Conservation (phyloP, 2,329 filamentous ascomycete species). For the Lasiodiplodia sp. region DNA sequence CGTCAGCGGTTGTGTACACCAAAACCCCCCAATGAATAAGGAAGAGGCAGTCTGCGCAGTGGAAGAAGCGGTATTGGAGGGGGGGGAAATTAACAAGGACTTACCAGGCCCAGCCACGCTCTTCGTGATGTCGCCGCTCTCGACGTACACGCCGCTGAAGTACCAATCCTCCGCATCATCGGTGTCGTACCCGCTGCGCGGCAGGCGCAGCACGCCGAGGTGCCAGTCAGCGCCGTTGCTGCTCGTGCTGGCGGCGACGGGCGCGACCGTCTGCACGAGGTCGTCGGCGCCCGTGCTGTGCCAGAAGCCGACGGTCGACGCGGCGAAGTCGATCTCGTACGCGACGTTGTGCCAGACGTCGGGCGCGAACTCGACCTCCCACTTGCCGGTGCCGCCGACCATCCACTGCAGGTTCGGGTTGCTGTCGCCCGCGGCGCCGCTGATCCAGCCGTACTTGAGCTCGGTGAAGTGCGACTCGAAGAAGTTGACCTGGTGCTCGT, state of each 20-base stretch:
- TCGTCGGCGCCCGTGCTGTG: constrained; percentile 69
- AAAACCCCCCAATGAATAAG: too few relatives aligned
- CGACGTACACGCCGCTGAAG: constrained; percentile 75
- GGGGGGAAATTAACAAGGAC: too few relatives aligned
- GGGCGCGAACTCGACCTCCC: constrained; percentile 67
- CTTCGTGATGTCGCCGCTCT: constrained; percentile 58
- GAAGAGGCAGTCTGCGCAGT: too few relatives aligned
- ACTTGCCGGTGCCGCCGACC: constrained; percentile 66
- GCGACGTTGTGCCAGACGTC: constrained; percentile 78
- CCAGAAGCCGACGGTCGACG: constrained; percentile 70
- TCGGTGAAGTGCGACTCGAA: constrained; percentile 78
- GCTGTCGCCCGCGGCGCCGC: constrained; percentile 56
- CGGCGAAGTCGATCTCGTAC: constrained; percentile 74
- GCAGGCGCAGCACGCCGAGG: constrained; percentile 72
- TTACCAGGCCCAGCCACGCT: constrained; percentile 35
- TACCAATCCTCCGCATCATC: constrained; percentile 69
- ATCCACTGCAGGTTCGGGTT: constrained; percentile 69
- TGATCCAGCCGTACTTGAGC: constrained; percentile 72
- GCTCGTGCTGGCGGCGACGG: constrained; percentile 66
- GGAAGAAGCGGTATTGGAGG: too few relatives aligned
- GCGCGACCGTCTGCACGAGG: constrained; percentile 65
- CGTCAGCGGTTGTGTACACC: neutral
- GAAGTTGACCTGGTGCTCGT: constrained; percentile 72
- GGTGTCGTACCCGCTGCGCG: constrained; percentile 62
- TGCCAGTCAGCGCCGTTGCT: constrained; percentile 78